A percentile compares a stretch with the other conserved stretches of the same genome.
Conservation (phyloP, 768 basidiomycete genomes). For the Pleurotus eryngii region DNA sequence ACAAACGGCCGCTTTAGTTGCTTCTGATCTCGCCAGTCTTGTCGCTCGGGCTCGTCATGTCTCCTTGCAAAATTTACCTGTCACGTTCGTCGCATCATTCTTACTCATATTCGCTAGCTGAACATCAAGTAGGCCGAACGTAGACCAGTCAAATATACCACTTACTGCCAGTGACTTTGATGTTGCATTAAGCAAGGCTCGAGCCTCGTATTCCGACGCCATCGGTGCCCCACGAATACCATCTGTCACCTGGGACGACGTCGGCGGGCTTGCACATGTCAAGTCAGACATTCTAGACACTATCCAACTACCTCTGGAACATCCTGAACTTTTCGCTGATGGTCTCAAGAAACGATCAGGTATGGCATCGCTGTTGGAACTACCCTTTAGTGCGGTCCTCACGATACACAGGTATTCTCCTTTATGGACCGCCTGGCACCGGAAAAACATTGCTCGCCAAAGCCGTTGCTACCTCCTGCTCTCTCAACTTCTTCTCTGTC, state of each 20-base stretch:
- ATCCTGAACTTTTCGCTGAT: conserved; percentile 85
- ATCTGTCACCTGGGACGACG: conserved; percentile 94
- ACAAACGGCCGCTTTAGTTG: conserved; percentile 89
- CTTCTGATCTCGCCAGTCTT: conserved; percentile 74
- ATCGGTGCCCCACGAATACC: conserved; percentile 99
- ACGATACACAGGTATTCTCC: conserved; percentile 62
- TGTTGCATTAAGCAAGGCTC: conserved; percentile 63
- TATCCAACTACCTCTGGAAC: conserved; percentile 86
- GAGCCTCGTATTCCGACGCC: conserved; percentile 80
- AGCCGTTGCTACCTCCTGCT: conserved; percentile 93
- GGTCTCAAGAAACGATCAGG: conserved; percentile 97
- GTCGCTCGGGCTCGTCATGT: conserved; percentile 43
- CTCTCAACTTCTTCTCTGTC: conserved; percentile 95
- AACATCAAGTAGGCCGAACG: background rate
- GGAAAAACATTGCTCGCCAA: conserved; percentile 95
- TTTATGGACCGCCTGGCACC: conserved; percentile 95
- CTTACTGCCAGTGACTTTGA: conserved; percentile 67
- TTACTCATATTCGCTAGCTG: background rate
- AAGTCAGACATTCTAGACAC: conserved; percentile 95
- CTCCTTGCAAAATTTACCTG: background rate
- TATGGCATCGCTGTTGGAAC: conserved; percentile 22
- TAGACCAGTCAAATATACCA: conserved; percentile 34
- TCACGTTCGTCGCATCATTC: background rate
- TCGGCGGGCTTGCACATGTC: conserved; percentile 85
- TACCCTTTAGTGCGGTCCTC: too few relatives aligned